Evolutionary conservation across 805 yeast species (phyloP), one percentile per base, ranked within the genome.

Genomic region (Metschnikowia hibisci): DNA sequence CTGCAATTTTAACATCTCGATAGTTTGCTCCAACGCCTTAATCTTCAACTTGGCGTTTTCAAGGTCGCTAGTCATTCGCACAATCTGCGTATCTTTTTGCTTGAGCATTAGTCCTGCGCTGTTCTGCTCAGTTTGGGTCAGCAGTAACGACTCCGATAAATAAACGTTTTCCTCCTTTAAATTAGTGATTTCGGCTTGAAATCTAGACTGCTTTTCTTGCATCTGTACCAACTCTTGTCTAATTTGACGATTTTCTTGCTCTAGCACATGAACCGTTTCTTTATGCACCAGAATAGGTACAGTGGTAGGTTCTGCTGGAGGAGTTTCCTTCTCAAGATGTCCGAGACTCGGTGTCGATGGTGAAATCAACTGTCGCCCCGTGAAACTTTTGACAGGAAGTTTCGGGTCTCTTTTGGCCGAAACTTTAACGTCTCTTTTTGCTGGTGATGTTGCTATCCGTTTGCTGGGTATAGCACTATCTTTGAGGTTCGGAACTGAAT

Each of bases 361-460:
- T 3, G 67, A 53, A 0, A 64, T 54, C 12, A 74, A 58, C 11
- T 77, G 66, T 47, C 78, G 63, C 2, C 72, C 73, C 0, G 78
- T 67, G 23, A 73, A 56, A 2, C 76, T 63, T 33, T 71, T 61
- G 20, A 30, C 51, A 1, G 68, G 56, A 5, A 56, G 54, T 43
- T 62, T 69, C 13, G 56, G 48, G 2, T 34, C 51, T 60, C 50
- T 52, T 73, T 58, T 1, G 58, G 58, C 32, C 74, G 60, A 53
- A 80, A 82, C 28, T 3, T 20, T 20, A 16, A 13, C 11, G 7
- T 35, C 39, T 16, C 39, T 26, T 8, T 35, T 35, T 12, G 80
- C 71, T 1, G 91, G 91, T 0, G 90, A 84, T 0, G 86, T 69
- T 0, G 91, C 86, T 0, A 76, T 74, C 47, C 93, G 69, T 53